Evolutionary conservation across 1,139 yeast genomes (phyloP).

Genomic region (Nakaseomyces kungkrabaensis): DNA sequence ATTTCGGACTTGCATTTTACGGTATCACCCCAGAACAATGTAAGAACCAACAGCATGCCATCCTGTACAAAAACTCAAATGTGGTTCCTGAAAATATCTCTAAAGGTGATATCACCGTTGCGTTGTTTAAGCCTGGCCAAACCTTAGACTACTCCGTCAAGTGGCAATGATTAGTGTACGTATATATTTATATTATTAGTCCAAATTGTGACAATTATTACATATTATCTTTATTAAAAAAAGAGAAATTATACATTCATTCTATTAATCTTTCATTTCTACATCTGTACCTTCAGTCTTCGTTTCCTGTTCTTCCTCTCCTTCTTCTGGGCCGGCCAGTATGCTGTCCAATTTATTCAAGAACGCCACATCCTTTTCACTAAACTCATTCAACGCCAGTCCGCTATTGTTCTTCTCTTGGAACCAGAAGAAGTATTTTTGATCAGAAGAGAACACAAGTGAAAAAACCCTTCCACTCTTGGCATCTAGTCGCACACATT

Average conservation of each 20-base stretch:
- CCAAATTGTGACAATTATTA: background rate
- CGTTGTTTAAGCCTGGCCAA: slow-evolving; percentile 87
- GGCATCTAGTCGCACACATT: slow-evolving; percentile 64
- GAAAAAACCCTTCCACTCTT: slow-evolving; percentile 79
- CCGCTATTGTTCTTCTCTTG: slow-evolving; percentile 63
- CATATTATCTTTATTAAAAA: background rate
- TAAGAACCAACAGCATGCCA: slow-evolving; percentile 39
- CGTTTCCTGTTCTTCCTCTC: slow-evolving; percentile 23
- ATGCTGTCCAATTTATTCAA: slow-evolving; percentile 45
- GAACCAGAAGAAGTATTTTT: slow-evolving; percentile 81
- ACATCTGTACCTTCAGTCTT: slow-evolving; percentile 13
- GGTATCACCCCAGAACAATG: slow-evolving; percentile 37
- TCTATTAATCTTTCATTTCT: slow-evolving; percentile 12
- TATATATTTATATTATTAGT: background rate
- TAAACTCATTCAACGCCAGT: slow-evolving; percentile 42
- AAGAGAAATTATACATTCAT: background rate
- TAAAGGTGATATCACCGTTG: slow-evolving; percentile 43
- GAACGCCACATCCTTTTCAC: slow-evolving; percentile 50
- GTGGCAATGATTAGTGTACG: slow-evolving; percentile 40
- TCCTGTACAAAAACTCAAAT: slow-evolving; percentile 41
- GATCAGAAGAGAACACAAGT: slow-evolving; percentile 77
- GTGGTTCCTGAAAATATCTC: slow-evolving; percentile 51
- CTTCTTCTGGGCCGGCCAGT: slow-evolving; percentile 38
- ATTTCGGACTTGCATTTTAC: slow-evolving; percentile 65
- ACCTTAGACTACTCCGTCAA: slow-evolving; percentile 63